Evolutionary conservation across 2,329 filamentous ascomycete genomes (phyloP).

Genomic region (Trichoderma simmonsii): DNA sequence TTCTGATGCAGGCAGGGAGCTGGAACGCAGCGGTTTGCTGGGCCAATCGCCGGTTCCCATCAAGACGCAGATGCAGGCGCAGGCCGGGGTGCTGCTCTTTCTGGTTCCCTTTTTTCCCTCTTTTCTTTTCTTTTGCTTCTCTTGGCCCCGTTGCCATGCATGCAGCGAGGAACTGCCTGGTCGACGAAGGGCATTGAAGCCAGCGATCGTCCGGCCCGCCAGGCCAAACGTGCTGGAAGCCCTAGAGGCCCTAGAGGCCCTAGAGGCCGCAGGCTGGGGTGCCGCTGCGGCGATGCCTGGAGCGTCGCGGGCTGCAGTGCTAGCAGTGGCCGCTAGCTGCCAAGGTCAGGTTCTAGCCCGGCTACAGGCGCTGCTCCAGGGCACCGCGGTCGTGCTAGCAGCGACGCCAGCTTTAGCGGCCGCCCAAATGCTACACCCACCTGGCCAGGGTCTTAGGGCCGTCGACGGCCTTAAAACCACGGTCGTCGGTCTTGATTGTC

Average conservation of each 20-base stretch:
- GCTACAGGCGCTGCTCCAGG: neutral
- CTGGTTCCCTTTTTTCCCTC: neutral
- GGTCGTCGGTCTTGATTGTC: conserved; percentile 8
- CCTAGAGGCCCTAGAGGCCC: neutral
- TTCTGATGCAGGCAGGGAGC: neutral
- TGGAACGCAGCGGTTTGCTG: neutral
- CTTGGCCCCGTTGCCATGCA: neutral
- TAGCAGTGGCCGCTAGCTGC: neutral
- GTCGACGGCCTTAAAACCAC: conserved; percentile 1
- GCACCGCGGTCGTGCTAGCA: neutral
- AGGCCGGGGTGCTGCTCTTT: neutral
- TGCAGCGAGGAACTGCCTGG: neutral
- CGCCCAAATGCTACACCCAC: conserved; percentile 6
- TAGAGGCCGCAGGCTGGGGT: conserved; percentile 4
- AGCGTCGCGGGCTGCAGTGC: conserved; percentile 1
- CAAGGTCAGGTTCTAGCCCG: neutral
- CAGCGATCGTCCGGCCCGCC: conserved; percentile 17
- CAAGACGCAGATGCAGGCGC: neutral
- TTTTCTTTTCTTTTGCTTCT: neutral
- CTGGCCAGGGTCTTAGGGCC: neutral
- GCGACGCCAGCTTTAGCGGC: conserved; percentile 10
- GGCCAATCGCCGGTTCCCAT: neutral
- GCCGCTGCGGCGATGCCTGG: neutral
- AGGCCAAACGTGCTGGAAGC: conserved; percentile 10
- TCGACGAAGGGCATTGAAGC: neutral